Percentiles rank a stretch among this genome's conserved stretches.
Conservation (phyloP, 1,284 basidiomycete species). For the Ustilago sp. region DNA sequence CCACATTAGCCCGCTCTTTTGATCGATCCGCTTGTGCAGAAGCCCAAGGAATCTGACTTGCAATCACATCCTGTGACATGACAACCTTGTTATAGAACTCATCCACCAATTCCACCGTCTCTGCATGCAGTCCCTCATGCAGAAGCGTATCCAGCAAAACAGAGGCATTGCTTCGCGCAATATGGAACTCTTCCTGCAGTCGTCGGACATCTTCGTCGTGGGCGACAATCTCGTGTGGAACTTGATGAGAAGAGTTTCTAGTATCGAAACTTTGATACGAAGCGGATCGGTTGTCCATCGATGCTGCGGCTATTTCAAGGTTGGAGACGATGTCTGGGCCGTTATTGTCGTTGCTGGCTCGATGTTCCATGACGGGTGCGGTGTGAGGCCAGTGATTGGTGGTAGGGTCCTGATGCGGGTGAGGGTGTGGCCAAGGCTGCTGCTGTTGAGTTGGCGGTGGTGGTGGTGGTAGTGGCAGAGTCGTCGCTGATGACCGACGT, state of each 20-base stretch:
- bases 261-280: slow-evolving; percentile 9
- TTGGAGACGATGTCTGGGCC: slow-evolving; percentile 22
- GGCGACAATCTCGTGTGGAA: slow-evolving; percentile 14
- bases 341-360: not conserved
- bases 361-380: slow-evolving; percentile 1
- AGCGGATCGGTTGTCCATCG: slow-evolving; percentile 18
- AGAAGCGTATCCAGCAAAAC: slow-evolving; percentile 52
- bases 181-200: slow-evolving; percentile 60
- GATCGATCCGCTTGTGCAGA: slow-evolving; percentile 50
- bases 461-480: not conserved
- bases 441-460: slow-evolving; percentile 3
- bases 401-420: not conserved
- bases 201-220: slow-evolving; percentile 51
- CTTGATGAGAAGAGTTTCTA: not conserved
- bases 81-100: slow-evolving; percentile 53
- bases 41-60: slow-evolving; percentile 57
- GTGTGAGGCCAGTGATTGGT: not conserved
- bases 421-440: slow-evolving; percentile 7
- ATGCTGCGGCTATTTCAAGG: slow-evolving; percentile 34
- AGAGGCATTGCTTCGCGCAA: slow-evolving; percentile 50
- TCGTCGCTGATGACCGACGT: slow-evolving; percentile 1
- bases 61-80: slow-evolving; percentile 47
- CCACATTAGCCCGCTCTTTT: not conserved
- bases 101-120: slow-evolving; percentile 26
- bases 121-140: slow-evolving; percentile 31